Base-by-base conservation (phyloP, 73 alveolate species). In the Paramecium pentaurelia region DNA sequence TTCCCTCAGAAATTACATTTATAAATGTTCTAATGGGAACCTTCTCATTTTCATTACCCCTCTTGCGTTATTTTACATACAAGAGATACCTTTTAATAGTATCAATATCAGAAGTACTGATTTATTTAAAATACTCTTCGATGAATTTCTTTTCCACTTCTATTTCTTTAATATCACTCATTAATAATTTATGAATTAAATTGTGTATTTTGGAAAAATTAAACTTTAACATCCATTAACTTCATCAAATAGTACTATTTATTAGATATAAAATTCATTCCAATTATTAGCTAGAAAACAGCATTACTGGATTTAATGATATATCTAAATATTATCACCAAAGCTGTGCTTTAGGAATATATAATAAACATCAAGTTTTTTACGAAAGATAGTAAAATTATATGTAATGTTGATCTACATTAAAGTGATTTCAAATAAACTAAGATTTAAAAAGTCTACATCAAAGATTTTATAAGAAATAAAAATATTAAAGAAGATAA, bases 1-100 rank as follows among this genome's bases (percentile, higher is more conserved):
- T 87, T 6, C 93, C 93, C 38, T 87, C 93, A 20, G 64, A 49
- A 14, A 87, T 87, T 32, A 86, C 47, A 38, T 87, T 87, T 7
- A 87, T 59, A 12, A 87, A 60, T 64, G 59, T 59, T 42, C 42
- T 60, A 8, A 64, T 77, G 16, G 87, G 87, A 34, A 73, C 58
- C 34, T 36, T 73, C 87, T 73, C 60, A 73, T 73, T 73, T 20
- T 64, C 84, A 64, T 34, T 64, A 28, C 84, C 84, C 28, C 84
- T 28, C 47, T 64, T 64, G 42, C 84, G 42, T 64, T 64, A 10
- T 28, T 64, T 64, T 64, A 64, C 84, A 64, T 32, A 64, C 20
- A 64, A 28, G 30, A 64, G 47, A 34, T 64, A 64, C 47, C 30
- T 64, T 34, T 64, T 64, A 2, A 64, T 32, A 12, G 84, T 64